Evolutionary conservation across 176 grass and related monocot species (phyloP).

Genomic region (Triticum turgidum): DNA sequence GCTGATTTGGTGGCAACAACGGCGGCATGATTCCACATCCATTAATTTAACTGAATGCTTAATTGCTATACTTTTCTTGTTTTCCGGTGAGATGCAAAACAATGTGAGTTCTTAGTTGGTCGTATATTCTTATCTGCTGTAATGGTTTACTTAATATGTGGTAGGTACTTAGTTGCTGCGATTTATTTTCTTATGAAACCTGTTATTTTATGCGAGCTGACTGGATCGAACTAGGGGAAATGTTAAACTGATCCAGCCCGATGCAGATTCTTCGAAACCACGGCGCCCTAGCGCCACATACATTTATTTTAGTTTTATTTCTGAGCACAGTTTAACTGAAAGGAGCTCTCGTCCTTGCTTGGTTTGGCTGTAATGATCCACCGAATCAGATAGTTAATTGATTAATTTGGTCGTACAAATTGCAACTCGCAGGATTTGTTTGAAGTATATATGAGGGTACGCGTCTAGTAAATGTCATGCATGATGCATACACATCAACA

Average conservation of each 20-base stretch:
- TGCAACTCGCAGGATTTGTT: not conserved
- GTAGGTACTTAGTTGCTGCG: not conserved
- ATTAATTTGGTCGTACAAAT: not conserved
- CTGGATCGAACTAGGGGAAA: not conserved
- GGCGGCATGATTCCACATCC: conserved; percentile 8
- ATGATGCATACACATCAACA: not conserved
- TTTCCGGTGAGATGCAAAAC: too few species aligned
- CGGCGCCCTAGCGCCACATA: conserved; percentile 31
- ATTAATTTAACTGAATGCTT: not conserved
- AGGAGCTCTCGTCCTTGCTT: not conserved
- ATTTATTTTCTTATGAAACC: not conserved
- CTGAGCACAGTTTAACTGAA: not conserved
- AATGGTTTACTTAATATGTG: not conserved
- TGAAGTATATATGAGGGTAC: not conserved
- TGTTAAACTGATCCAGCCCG: not conserved
- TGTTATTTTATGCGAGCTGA: not conserved
- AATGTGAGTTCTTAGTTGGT: not conserved
- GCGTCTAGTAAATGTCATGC: not conserved
- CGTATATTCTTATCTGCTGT: not conserved
- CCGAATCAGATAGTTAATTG: not conserved
- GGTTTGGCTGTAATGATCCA: not conserved
- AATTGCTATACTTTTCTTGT: not conserved
- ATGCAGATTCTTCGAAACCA: not conserved
- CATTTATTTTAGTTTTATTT: not conserved
- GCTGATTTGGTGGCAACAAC: conserved; percentile 18